Evolutionary conservation across 768 basidiomycete genomes (phyloP), one percentile per base, ranked within the genome.

Genomic region (Kwoniella dejecticola): DNA sequence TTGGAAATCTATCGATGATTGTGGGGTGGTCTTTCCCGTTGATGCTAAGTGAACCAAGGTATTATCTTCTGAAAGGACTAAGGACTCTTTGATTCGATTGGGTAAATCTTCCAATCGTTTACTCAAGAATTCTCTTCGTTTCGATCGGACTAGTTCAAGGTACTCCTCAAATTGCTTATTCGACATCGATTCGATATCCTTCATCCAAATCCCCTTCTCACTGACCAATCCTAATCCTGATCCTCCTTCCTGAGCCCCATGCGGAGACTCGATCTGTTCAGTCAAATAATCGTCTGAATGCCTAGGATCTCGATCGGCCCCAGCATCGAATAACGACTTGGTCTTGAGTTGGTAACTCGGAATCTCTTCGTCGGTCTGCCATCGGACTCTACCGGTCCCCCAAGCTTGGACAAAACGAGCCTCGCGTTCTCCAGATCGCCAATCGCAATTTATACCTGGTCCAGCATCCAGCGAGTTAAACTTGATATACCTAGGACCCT

Each of bases 191-290:
- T 73, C 69, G 44, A 73, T 57, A 52, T 73, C 71, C 4, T 62
- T 62, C 50, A 73, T 62, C 49, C 55, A 68, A 64, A 86, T 89
- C 44, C 93, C 62, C 68, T 86, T 89, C 7, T 81, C 84, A 27
- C 8, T 8, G 8, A 38, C 17, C 36, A 17, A 38, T 93, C 81
- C n/a, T 85, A 84, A 33, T 81, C 15, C 77, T 80, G 17, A 40
- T 69, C 70, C 6, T 67, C 71, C n/a, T 76, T 74, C 17, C 66
- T 24, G 13, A 87, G 85, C 29, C n/a, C n/a, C n/a, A n/a, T n/a
- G n/a, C n/a, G n/a, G n/a, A 92, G 78, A 23, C 87, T 82, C 60
- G 17, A 38, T 38, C 17, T 38, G 8, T 38, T 38, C 36, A 38
- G 17, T 17, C 17, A 38, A 38, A 38, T 8, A 8, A 38, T 38